Base-by-base conservation (phyloP, 108 stramenopile genomes). In the Cyclotella atomus region DNA sequence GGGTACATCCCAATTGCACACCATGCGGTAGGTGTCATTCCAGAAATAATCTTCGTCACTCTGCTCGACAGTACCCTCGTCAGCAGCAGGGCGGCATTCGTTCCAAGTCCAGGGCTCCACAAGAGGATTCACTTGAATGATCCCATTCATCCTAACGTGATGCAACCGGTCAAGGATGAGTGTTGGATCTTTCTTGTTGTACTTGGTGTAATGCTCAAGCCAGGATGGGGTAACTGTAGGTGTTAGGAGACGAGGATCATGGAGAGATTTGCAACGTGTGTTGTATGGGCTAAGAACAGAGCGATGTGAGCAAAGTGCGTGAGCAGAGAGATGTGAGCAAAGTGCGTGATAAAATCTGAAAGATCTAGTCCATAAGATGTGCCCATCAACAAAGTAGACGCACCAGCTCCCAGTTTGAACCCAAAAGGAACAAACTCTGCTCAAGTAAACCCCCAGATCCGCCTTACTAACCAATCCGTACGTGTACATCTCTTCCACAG, bases 321-420 rank as follows among this genome's bases (percentile, higher is more conserved):
- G 28, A 43, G 38, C 38, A 41, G 38, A 41, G 12, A 12, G 12
- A 41, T 41, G 38, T 41, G 12, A 41, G 12, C 9, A 41, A 41
- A 41, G 12, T 41, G 7, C n/a, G 47, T 19, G n/a, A 17, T 49
- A 49, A 49, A 49, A 19, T n/a, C 4, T 17, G n/a, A 49, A 49
- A 17, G 38, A 12, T 41, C 38, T 9, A n/a, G n/a, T n/a, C n/a
- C n/a, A n/a, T n/a, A n/a, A n/a, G n/a, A n/a, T 41, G 38, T 41
- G 12, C 38, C 12, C 12, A 41, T 41, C 9, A 49, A n/a, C 9
- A 10, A n/a, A 49, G n/a, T 19, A 49, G n/a, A 49, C 47, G 67
- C 36, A 76, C 75, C 77, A 78, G 14, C 38, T 54, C 41, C 77
- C 77, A n/a, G 65, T 78, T 0, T n/a, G n/a, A n/a, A 65, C 77